phyloP scores from a whole-genome alignment of 768 basidiomycete species.

The Crepidotus variabilis region DNA sequence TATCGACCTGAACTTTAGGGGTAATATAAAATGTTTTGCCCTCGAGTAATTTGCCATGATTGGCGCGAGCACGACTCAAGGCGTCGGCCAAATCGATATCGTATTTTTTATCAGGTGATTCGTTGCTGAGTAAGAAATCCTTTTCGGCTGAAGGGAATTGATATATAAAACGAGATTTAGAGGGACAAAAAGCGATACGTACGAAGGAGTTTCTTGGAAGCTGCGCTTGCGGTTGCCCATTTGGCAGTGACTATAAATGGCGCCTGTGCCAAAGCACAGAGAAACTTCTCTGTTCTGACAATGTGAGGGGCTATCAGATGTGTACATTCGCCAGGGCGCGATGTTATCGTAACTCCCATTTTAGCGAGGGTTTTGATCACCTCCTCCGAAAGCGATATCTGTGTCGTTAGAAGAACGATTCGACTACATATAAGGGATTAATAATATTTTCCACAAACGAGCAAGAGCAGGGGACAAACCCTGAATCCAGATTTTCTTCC shows the following conservation, averaged over 20 bases:
- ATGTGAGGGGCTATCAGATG: slow-evolving; percentile 71
- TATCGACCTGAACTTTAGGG: slow-evolving; percentile 53
- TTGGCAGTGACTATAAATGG: slow-evolving; percentile 60
- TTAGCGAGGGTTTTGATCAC: slow-evolving; percentile 52
- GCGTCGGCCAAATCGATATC: slow-evolving; percentile 60
- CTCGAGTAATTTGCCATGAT: slow-evolving; percentile 53
- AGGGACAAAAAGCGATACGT: slow-evolving; percentile 23
- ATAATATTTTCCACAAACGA: background rate
- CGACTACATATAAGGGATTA: slow-evolving; percentile 2
- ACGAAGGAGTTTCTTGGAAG: slow-evolving; percentile 61
- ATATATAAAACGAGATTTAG: background rate
- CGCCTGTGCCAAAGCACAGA: slow-evolving; percentile 65
- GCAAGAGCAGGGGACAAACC: background rate
- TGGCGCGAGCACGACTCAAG: slow-evolving; percentile 51
- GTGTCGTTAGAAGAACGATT: slow-evolving; percentile 66
- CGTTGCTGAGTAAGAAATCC: slow-evolving; percentile 57
- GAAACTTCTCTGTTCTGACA: slow-evolving; percentile 84
- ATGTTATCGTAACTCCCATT: slow-evolving; percentile 64
- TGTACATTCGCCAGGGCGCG: slow-evolving; percentile 65
- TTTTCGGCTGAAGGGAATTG: slow-evolving; percentile 49
- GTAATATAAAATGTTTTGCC: slow-evolving; percentile 76
- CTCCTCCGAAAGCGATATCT: slow-evolving; percentile 52
- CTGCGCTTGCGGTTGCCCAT: slow-evolving; percentile 66
- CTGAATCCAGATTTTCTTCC: slow-evolving; percentile 7
- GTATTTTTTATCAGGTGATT: slow-evolving; percentile 61